phyloP scores from a whole-genome alignment of 129 eudicot genomes.

The Lactuca sativa region DNA sequence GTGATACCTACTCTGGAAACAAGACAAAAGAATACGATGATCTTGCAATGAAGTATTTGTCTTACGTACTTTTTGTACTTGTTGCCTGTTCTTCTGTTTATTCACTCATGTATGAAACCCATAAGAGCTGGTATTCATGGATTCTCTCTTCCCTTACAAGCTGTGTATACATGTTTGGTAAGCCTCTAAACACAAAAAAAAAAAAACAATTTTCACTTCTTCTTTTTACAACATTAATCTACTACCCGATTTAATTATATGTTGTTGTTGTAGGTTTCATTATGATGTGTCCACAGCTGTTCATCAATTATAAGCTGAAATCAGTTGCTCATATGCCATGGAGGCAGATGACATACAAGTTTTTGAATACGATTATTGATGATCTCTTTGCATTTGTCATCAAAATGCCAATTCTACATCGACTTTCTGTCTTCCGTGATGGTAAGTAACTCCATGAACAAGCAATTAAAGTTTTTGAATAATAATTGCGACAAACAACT shows the following conservation, averaged over 20 bases:
- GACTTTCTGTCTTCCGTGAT: constrained; percentile 98
- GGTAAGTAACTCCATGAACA: constrained; percentile 31
- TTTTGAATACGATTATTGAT: constrained; percentile 87
- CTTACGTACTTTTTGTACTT: constrained; percentile 81
- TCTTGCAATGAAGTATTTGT: constrained; percentile 92
- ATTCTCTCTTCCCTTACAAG: constrained; percentile 92
- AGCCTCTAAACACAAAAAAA: constrained; percentile 10
- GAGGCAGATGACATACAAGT: constrained; percentile 99
- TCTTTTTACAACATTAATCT: background rate
- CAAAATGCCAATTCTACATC: constrained; percentile 90
- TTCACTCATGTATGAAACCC: constrained; percentile 96
- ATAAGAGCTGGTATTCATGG: constrained; percentile 99
- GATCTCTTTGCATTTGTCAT: constrained; percentile 98
- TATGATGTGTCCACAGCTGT: constrained; percentile 99
- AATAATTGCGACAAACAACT: too few species aligned
- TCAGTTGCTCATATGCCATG: constrained; percentile 98
- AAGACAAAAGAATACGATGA: constrained; percentile 99
- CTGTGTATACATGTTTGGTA: constrained; percentile 99
- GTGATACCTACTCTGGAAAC: constrained; percentile 85
- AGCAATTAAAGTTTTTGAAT: too few species aligned
- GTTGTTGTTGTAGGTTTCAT: constrained; percentile 65
- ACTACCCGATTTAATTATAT: background rate
- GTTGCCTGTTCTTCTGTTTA: constrained; percentile 78
- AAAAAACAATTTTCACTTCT: too few species aligned
- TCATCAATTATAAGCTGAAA: constrained; percentile 87